phyloP scores from a whole-genome alignment of 345 rosid species.

The Diplotaxis tenuifolia region DNA sequence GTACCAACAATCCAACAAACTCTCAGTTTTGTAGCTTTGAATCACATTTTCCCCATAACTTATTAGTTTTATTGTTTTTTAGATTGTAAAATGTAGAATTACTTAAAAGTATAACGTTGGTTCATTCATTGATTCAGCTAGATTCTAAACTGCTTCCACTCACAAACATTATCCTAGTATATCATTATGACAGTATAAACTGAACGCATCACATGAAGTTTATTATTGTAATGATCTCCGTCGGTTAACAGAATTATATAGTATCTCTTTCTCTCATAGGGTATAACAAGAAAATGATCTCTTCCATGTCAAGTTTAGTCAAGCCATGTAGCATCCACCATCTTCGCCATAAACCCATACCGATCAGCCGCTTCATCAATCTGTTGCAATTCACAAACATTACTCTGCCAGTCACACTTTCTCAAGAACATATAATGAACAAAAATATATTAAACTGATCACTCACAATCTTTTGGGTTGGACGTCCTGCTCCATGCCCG shows the following conservation, averaged over 20 bases:
- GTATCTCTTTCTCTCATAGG: neutral
- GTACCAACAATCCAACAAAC: neutral
- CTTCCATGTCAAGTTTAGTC: constrained; percentile 40
- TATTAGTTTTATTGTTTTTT: too few species aligned
- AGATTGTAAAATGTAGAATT: too few species aligned
- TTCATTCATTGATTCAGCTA: neutral
- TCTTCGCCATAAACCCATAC: constrained; percentile 78
- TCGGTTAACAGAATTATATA: neutral
- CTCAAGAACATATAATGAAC: neutral
- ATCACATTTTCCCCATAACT: neutral
- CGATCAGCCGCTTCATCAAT: constrained; percentile 86
- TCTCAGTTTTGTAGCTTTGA: constrained; percentile 6
- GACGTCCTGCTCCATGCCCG: constrained; percentile 94
- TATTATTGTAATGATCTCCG: neutral
- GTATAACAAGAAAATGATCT: neutral
- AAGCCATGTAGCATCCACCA: constrained; percentile 67
- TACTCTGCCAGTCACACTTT: neutral
- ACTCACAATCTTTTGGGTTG: constrained; percentile 71
- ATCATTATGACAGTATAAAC: neutral
- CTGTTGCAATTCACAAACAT: constrained; percentile 41
- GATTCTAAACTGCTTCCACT: neutral
- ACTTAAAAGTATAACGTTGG: neutral
- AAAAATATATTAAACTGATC: neutral
- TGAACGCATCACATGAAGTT: neutral
- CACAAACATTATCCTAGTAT: neutral